Evolutionary conservation across 306 rosid genomes (phyloP).

Genomic region (Dalbergia cultrata): DNA sequence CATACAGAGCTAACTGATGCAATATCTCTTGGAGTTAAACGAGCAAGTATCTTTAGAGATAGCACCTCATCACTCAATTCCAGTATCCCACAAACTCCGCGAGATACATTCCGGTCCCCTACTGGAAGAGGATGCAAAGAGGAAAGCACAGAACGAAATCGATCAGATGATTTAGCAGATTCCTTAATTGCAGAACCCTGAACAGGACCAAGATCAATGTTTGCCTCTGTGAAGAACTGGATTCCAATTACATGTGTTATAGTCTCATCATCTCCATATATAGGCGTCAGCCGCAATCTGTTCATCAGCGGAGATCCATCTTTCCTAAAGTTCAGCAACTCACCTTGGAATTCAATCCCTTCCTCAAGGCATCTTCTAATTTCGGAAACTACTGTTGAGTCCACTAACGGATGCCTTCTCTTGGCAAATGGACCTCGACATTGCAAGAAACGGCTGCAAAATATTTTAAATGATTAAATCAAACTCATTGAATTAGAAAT

Average conservation of each 20-base stretch:
- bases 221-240: slow-evolving; percentile 74
- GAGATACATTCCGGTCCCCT: slow-evolving; percentile 77
- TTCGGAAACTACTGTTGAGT: slow-evolving; percentile 71
- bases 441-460: slow-evolving; percentile 84
- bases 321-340: slow-evolving; percentile 82
- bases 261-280: slow-evolving; percentile 77
- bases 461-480: slow-evolving; percentile 24
- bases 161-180: slow-evolving; percentile 62
- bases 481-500: neutral
- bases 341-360: slow-evolving; percentile 82
- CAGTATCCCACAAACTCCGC: slow-evolving; percentile 81
- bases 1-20: slow-evolving; percentile 86
- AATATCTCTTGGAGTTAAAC: slow-evolving; percentile 85
- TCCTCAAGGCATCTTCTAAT: slow-evolving; percentile 80
- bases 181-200: slow-evolving; percentile 65
- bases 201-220: slow-evolving; percentile 79
- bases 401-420: slow-evolving; percentile 80
- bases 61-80: slow-evolving; percentile 89
- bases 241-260: slow-evolving; percentile 82
- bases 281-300: slow-evolving; percentile 76
- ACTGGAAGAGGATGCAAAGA: slow-evolving; percentile 56
- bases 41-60: slow-evolving; percentile 82
- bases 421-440: slow-evolving; percentile 88
- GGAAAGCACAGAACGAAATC: slow-evolving; percentile 65
- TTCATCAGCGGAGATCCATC: slow-evolving; percentile 90